phyloP scores from a whole-genome alignment of 805 yeast species.

The Cyberlindnera mycetangii region DNA sequence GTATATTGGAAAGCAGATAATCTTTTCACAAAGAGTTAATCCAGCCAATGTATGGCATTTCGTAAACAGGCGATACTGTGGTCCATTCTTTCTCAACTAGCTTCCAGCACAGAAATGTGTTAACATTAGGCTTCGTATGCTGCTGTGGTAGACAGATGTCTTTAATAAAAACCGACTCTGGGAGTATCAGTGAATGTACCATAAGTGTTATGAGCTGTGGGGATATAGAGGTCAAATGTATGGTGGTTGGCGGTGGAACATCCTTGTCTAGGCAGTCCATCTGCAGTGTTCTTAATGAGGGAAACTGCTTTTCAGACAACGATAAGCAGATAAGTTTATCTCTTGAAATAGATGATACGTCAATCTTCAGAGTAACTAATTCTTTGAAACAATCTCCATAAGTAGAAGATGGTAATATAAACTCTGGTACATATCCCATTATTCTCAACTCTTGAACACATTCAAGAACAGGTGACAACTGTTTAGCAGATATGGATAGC shows the following conservation, averaged over 20 bases:
- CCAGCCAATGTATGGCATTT: neutral
- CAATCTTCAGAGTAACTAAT: neutral
- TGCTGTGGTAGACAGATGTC: too few relatives aligned
- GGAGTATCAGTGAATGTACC: neutral
- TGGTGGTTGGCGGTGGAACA: neutral
- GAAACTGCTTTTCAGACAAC: neutral
- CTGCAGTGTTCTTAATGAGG: neutral
- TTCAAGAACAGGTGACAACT: neutral
- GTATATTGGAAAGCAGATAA: neutral
- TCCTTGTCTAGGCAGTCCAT: neutral
- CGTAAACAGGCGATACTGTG: neutral
- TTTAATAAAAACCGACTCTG: neutral
- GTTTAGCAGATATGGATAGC: neutral
- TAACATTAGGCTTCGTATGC: too few relatives aligned
- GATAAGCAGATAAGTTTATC: neutral
- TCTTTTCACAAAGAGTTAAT: neutral
- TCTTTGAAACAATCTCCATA: too few relatives aligned
- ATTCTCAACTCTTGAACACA: neutral
- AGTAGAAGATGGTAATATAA: neutral
- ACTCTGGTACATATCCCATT: neutral
- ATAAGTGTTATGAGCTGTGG: neutral
- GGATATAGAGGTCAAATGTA: neutral
- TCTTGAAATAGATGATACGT: neutral
- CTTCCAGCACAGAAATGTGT: neutral
- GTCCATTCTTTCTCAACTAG: neutral